These are phyloP conservation scores for Suillus lakei DNA, from an alignment of 768 basidiomycete genomes.

Conservation along the genomic window DNA sequence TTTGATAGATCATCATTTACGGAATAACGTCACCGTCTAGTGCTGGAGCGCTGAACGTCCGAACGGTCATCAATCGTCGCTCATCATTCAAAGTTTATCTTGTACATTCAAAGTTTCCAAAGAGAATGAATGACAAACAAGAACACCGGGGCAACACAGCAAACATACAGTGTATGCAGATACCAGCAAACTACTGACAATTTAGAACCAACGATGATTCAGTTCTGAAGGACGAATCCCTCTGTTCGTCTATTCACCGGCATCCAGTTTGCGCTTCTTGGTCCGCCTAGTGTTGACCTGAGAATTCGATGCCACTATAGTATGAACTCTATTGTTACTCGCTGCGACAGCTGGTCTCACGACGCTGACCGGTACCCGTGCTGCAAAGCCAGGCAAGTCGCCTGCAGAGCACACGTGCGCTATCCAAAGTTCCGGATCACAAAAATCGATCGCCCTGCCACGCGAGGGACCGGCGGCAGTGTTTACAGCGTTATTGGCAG, in stretches of 20 bases:
- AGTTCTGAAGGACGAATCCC: not conserved
- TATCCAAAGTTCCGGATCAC: not conserved
- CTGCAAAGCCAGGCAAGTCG: not conserved
- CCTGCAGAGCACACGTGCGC: not conserved
- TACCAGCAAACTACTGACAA: not conserved
- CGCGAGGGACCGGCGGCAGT: not conserved
- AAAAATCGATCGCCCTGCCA: not conserved
- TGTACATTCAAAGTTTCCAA: not conserved
- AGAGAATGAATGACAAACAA: not conserved
- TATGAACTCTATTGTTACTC: not conserved
- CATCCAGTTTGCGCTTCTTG: constrained; percentile 30
- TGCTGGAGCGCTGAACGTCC: not conserved
- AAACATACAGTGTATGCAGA: not conserved
- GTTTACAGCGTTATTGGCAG: not conserved
- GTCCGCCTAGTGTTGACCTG: constrained; percentile 6
- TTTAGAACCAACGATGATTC: not conserved
- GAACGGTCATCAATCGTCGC: not conserved
- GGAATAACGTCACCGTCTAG: not conserved
- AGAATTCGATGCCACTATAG: not conserved
- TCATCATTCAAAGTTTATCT: not conserved
- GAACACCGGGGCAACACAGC: not conserved
- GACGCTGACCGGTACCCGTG: not conserved
- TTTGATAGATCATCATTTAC: not conserved
- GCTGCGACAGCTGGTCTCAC: not conserved
- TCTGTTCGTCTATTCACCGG: constrained; percentile 4